Base-by-base conservation (phyloP, 2,329 filamentous ascomycete species). In the Penicillium concentricum region DNA sequence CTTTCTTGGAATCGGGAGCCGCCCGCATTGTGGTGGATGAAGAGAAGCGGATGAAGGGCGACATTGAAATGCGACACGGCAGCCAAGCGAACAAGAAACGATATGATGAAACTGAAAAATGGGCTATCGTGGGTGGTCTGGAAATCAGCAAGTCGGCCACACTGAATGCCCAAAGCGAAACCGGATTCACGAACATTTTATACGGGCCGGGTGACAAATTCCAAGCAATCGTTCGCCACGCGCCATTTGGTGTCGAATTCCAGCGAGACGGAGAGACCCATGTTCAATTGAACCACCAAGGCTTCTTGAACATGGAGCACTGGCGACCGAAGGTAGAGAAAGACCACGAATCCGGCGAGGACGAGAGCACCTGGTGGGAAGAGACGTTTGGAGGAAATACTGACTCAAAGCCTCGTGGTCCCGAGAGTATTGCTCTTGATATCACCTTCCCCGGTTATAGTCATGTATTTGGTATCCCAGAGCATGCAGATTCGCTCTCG, bases 361-460 rank as follows among this genome's bases (percentile, higher is more conserved):
- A 80, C 63, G 90, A 97, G 71, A 89, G 87, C 76, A 97, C 92
- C 4, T 97, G 92, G 91, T 99, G 94, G 94, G 94, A 99, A 7
- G 94, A 99, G 78, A 85, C 84, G 0, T 99, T 99, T 74, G 93
- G 93, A 62, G 92, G 93, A 59, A 96, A 94, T 73, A 97, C 92
- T 0, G 94, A 99, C 74, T 85, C 88, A 5, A 99, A 99, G 76
- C 93, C 94, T n/a, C 87, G 87, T 68, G 94, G 94, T 1, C 94
- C 94, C 0, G 94, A 99, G 76, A 94, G 92, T 71, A 82, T 99
- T 43, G 92, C 85, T 15, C 77, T 99, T 57, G 94, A 99, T 71
- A 93, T 99, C 66, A 87, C 89, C 0, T 99, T 99, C 75, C 86
- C 90, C 1, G 92, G 90, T 35, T 99, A 96, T 70, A 88, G 90